These are phyloP conservation scores for Fusarium newnesense DNA, from an alignment of 2,329 filamentous ascomycete species.

Conservation along the genomic window DNA sequence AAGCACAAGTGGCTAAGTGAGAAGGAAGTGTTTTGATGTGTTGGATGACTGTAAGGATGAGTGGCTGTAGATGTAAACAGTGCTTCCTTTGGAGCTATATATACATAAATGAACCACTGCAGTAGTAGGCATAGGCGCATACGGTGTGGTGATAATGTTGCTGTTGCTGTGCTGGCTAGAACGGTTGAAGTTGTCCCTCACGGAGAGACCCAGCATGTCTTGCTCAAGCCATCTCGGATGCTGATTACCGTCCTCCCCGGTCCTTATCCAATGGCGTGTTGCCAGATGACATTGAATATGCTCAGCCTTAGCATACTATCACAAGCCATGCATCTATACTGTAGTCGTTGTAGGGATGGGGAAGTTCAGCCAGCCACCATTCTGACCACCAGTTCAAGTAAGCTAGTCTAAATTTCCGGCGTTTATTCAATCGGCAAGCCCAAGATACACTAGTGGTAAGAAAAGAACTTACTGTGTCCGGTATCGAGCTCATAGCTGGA, in stretches of 20 bases:
- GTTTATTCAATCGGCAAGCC: accelerated
- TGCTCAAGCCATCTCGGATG: not conserved
- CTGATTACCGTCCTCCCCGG: not conserved
- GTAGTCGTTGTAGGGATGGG: not conserved
- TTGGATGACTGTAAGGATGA: not conserved
- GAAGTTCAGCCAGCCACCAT: not conserved
- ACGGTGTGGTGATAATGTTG: too few species aligned
- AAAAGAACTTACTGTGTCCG: accelerated
- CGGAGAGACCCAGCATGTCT: not conserved
- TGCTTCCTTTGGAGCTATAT: not conserved
- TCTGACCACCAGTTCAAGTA: not conserved
- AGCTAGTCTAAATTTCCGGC: not conserved
- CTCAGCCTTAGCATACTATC: not conserved
- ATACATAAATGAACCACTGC: accelerated
- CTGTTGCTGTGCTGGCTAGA: not conserved
- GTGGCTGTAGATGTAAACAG: not conserved
- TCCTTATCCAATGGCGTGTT: not conserved
- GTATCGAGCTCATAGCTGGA: not conserved
- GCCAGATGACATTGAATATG: not conserved
- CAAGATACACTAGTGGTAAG: not conserved
- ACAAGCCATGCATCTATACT: not conserved
- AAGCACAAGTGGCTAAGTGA: not conserved
- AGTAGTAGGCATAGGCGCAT: accelerated
- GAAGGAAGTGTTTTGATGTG: not conserved
- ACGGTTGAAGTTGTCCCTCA: not conserved